Conservation (phyloP, 2,329 filamentous ascomycete genomes). For the Pseudogymnoascus sp. region DNA sequence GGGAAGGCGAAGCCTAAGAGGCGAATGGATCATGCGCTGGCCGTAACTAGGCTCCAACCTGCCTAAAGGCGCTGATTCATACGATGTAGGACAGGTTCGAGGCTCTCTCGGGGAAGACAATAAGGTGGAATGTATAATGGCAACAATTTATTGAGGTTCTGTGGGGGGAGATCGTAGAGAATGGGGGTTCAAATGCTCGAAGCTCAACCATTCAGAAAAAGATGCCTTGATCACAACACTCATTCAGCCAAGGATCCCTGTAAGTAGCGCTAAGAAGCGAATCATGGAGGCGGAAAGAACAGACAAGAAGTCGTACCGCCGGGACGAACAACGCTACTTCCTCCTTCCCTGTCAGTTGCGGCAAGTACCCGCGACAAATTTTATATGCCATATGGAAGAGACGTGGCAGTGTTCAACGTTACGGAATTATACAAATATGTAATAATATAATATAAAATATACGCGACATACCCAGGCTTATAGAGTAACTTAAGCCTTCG, state of each 20-base stretch:
- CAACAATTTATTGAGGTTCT: neutral
- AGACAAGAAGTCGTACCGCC: constrained; percentile 6
- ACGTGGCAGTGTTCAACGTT: neutral
- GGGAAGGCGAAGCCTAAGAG: constrained; percentile 6
- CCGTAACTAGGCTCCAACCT: constrained; percentile 1
- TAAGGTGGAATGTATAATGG: constrained; percentile 7
- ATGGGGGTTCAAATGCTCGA: constrained; percentile 2
- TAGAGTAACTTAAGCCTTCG: too few relatives aligned
- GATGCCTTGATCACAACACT: constrained; percentile 12
- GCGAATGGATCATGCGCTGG: constrained; percentile 9
- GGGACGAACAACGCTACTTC: constrained; percentile 7
- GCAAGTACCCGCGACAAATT: constrained; percentile 6
- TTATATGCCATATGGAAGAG: constrained; percentile 1
- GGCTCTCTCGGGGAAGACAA: neutral
- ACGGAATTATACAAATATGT: neutral
- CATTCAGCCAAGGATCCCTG: constrained; percentile 7
- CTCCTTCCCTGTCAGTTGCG: constrained; percentile 2
- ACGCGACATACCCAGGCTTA: neutral
- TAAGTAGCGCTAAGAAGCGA: constrained; percentile 11
- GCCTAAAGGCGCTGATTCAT: constrained; percentile 2
- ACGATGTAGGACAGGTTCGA: neutral
- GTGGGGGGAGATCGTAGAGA: neutral
- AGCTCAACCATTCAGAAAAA: constrained; percentile 11
- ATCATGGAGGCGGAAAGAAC: constrained; percentile 11
- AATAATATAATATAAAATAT: neutral